Evolutionary conservation across 148 eudicot genomes (phyloP).

Genomic region (Salicornia ramosissima): DNA sequence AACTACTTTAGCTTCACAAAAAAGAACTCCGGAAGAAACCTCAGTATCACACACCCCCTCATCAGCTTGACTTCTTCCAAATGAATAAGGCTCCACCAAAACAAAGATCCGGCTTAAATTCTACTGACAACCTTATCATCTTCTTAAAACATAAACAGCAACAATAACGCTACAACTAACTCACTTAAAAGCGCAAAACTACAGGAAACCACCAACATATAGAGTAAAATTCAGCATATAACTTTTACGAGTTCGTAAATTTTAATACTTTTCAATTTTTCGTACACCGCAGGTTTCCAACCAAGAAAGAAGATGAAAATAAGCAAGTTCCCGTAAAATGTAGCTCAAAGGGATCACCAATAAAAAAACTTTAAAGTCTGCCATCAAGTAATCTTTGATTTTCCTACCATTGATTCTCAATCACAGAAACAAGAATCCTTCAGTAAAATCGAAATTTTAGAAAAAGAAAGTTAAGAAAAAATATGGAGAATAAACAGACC

Average conservation of each 20-base stretch:
- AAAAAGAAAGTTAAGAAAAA: neutral
- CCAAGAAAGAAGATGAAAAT: neutral
- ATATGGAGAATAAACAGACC: slow-evolving; percentile 46
- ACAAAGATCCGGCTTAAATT: neutral
- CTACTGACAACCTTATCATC: neutral
- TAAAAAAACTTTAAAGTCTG: neutral
- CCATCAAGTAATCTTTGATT: neutral
- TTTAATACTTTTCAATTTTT: too few relatives aligned
- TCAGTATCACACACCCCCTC: neutral
- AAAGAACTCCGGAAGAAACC: neutral
- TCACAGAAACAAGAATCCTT: neutral
- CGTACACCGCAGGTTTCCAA: neutral
- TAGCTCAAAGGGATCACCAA: slow-evolving; percentile 1
- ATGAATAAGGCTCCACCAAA: neutral
- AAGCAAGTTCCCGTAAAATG: neutral
- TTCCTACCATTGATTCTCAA: neutral
- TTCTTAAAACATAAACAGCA: neutral
- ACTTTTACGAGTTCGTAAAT: neutral
- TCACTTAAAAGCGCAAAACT: neutral
- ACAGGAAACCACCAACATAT: neutral
- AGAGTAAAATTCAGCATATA: neutral
- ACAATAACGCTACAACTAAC: neutral
- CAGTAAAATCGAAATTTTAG: neutral
- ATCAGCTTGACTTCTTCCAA: neutral
- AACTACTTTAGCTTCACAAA: neutral